phyloP scores from a whole-genome alignment of 257 asterid genomes.

The Verbascum thapsus region DNA sequence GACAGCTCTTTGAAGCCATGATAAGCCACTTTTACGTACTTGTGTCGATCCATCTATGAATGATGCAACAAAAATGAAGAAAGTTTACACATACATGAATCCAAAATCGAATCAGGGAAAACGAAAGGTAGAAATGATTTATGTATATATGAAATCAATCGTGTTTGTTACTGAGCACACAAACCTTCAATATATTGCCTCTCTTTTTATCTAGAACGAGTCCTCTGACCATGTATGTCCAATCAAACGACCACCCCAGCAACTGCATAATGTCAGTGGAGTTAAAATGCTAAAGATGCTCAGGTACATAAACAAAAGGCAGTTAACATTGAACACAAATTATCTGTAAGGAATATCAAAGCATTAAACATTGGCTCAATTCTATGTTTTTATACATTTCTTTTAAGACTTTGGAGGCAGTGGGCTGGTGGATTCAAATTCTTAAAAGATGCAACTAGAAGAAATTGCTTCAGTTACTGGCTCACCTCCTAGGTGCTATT shows the following conservation, averaged over 20 bases:
- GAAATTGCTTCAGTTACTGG: neutral
- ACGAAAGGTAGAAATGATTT: conserved; percentile 12
- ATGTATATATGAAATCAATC: conserved; percentile 11
- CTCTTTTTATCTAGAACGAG: conserved; percentile 93
- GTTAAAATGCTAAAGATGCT: conserved; percentile 31
- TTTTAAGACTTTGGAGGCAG: conserved; percentile 3
- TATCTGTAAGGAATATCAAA: conserved; percentile 9
- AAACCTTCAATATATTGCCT: conserved; percentile 92
- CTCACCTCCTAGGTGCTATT: conserved; percentile 12
- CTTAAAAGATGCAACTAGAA: conserved; percentile 15
- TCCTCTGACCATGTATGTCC: conserved; percentile 99
- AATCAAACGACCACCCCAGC: conserved; percentile 82
- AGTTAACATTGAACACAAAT: conserved; percentile 20
- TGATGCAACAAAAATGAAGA: conserved; percentile 22
- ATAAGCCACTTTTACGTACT: conserved; percentile 94
- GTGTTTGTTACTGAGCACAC: conserved; percentile 31
- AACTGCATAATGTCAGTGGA: conserved; percentile 51
- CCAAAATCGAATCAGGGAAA: conserved; percentile 20
- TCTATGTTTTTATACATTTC: neutral
- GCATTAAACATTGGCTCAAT: conserved; percentile 8
- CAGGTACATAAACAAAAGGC: conserved; percentile 15
- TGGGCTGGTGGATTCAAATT: conserved; percentile 18
- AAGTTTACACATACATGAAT: neutral
- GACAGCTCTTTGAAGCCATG: conserved; percentile 91
- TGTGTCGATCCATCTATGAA: conserved; percentile 93